Evolutionary conservation across 129 eudicot genomes (phyloP).

Genomic region (Mikania micrantha): DNA sequence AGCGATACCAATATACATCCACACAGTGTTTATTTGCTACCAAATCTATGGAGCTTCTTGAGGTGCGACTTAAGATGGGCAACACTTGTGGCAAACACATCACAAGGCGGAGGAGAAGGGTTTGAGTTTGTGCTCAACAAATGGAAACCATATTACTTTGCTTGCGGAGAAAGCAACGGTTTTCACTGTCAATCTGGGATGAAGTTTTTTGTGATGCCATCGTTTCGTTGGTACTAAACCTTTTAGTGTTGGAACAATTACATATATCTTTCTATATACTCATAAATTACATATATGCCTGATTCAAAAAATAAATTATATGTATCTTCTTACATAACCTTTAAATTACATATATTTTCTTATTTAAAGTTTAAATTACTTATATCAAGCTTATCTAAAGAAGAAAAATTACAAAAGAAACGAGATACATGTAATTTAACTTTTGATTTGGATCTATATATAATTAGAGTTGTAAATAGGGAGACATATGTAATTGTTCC

Average conservation of each 20-base stretch:
- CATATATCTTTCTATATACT: too few relatives aligned
- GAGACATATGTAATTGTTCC: too few relatives aligned
- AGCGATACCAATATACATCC: slow-evolving; percentile 40
- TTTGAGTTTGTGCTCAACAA: slow-evolving; percentile 52
- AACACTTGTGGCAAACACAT: slow-evolving; percentile 34
- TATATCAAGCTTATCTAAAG: too few relatives aligned
- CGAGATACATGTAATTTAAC: too few relatives aligned
- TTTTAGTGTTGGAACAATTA: neutral
- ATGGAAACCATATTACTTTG: slow-evolving; percentile 65
- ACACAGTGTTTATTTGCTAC: slow-evolving; percentile 58
- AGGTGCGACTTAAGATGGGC: slow-evolving; percentile 56
- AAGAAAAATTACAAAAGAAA: too few relatives aligned
- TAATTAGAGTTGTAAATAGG: too few relatives aligned
- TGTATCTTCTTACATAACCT: too few relatives aligned
- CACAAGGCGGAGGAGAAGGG: slow-evolving; percentile 56
- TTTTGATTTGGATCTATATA: too few relatives aligned
- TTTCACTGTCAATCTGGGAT: slow-evolving; percentile 56
- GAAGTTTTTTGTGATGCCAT: slow-evolving; percentile 73
- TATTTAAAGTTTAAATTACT: too few relatives aligned
- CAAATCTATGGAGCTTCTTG: slow-evolving; percentile 50
- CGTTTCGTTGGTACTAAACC: slow-evolving; percentile 35
- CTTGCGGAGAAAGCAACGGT: slow-evolving; percentile 64
- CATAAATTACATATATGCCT: too few relatives aligned
- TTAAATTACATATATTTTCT: too few relatives aligned
- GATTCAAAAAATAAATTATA: too few relatives aligned